Evolutionary conservation across 2,329 filamentous ascomycete genomes (phyloP), one percentile per base, ranked within the genome.

Genomic region (Penicillium sp.): DNA sequence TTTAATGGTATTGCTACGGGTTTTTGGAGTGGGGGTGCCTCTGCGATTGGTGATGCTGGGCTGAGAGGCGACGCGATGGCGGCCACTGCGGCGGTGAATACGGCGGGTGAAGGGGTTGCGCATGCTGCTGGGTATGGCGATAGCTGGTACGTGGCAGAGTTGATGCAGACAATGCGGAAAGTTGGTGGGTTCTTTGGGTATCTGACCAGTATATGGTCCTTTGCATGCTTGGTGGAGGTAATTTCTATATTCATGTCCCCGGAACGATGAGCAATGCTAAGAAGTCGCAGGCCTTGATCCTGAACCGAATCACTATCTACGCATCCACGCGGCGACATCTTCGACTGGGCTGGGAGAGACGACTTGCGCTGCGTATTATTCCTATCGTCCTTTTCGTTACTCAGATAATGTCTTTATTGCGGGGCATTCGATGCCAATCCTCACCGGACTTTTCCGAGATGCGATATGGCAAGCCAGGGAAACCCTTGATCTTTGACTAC

Each of bases 221-320:
- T 98, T 59, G 88, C 89, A 54, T 97, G 92, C 69, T 88, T 98
- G 68, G 86, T 88, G 39, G 90, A 94, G 82, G 83, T 86, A 74
- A 75, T 79, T 71, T 28, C 54, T 49, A 15, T 31, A 20, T 43
- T n/a, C 10, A 17, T 25, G 12, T 31, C 15, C 17, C n/a, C 25
- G 7, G 31, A 54, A 15, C 48, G 20, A 14, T 8, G n/a, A 11
- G n/a, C 39, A 5, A 34, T 43, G 38, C 60, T 63, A 41, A 68
- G 55, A 28, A 17, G 11, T 11, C 14, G 25, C 61, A 88, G 86
- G 92, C 92, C 22, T 86, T 98, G 59, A 79, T 97, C 59, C 82
- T 98, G 25, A 98, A 98, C 73, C 87, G 95, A 58, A 96, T 95
- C 6, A 89, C 93, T 59, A 95, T 98, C 67, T 98, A 96, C 76